Percentiles rank a stretch among this genome's conserved stretches.
These are phyloP conservation scores for Aspergillus tubingensis DNA, from an alignment of 2,329 filamentous ascomycete genomes.

Conservation along the genomic window DNA sequence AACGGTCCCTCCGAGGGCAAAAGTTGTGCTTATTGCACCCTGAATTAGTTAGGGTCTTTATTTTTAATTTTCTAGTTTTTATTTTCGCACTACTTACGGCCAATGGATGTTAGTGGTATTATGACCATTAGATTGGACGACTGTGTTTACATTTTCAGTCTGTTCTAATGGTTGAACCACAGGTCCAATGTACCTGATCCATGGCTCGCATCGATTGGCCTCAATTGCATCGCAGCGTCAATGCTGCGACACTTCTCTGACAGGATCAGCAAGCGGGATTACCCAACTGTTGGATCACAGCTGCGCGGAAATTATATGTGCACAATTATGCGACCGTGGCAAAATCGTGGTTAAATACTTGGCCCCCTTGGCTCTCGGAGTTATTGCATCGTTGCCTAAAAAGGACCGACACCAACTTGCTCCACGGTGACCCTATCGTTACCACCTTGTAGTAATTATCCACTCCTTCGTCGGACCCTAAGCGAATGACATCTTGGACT, in stretches of 20 bases:
- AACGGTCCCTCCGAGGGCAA: not conserved
- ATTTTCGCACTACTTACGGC: not conserved
- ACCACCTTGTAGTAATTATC: not conserved
- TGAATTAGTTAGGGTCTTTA: not conserved
- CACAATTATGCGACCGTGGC: constrained; percentile 4
- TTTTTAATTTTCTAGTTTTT: not conserved
- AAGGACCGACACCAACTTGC: not conserved
- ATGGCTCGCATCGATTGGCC: constrained; percentile 6
- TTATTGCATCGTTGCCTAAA: constrained; percentile 7
- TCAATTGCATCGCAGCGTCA: not conserved
- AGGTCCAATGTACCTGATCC: not conserved
- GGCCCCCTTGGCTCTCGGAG: constrained; percentile 7
- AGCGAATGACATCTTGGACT: not conserved
- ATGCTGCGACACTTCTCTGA: constrained; percentile 19
- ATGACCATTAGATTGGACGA: not conserved
- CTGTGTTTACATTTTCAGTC: not conserved
- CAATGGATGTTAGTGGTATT: not conserved
- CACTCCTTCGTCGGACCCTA: not conserved
- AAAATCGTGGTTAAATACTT: constrained; percentile 10
- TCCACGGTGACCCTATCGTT: not conserved
- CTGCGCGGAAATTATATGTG: not conserved
- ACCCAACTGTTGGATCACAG: constrained; percentile 3
- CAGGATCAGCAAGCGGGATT: constrained; percentile 16
- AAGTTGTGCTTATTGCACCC: not conserved
- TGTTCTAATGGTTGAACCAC: not conserved